Evolutionary conservation across 495 filamentous ascomycete genomes (phyloP), one percentile per base, ranked within the genome.

Genomic region (Xylaria flabelliformis): DNA sequence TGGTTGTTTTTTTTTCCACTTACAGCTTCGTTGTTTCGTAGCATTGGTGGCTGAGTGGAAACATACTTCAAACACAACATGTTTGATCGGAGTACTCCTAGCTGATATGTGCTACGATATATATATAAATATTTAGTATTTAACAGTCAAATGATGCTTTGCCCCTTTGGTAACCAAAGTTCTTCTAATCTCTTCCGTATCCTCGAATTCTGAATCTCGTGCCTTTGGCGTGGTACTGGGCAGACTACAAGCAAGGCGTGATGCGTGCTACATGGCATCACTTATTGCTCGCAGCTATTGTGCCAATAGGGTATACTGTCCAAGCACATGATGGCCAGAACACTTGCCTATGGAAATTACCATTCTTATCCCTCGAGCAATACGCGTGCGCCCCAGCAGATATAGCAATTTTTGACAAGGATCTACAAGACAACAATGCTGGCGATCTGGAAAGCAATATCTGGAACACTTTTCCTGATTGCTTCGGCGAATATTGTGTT

Each of bases 401-500:
- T 6, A 7, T 32, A 19, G 13, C 26, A 19, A 2, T 29, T 29
- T 24, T 21, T 46, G 1, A 3, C 19, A 29, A 29, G 15, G 50
- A 50, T 12, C 0, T 48, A 10, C 39, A 3, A 34, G 21, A 46
- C 39, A 41, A 41, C 24, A 32, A 32, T 41, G 42, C 21, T 24
- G 36, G 21, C 12, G 42, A 8, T 46, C 24, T 8, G 36, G 36
- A 17, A 17, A 46, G 41, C 21, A 9, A 59, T 59, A 46, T 26
- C 5, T 69, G 67, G 67, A 46, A 19, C 12, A 34, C 36, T 1
- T 19, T 26, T n/a, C 67, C 51, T 19, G 53, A 61, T 46, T 83
- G 81, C 71, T 48, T 72, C 29, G 74, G 70, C 29, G 42, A 64
- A n/a, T 83, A 74, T 75, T 83, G 81, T 72, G 72, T 83, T 70